Conservation (phyloP, 768 basidiomycete species). For the Leccinum pellstonianum region DNA sequence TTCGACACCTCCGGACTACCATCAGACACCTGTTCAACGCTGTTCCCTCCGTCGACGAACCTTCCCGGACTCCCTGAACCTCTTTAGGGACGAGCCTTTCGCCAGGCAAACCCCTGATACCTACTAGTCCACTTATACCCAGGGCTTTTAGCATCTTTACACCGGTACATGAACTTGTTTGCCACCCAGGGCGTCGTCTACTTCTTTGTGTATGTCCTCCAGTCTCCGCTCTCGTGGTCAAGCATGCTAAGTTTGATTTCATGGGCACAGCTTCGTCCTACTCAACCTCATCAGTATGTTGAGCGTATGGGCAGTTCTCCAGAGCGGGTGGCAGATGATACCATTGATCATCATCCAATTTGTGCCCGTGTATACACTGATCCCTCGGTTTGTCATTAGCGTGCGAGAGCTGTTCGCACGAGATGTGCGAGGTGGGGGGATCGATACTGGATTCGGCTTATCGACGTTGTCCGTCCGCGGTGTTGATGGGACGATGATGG, state of each 20-base stretch:
- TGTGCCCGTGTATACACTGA: background rate
- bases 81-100: too few species aligned
- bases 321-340: background rate
- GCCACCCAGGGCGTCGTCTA: background rate
- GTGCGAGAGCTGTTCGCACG: background rate
- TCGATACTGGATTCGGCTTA: background rate
- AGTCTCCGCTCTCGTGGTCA: background rate
- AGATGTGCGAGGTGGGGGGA: background rate
- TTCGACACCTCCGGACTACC: too few species aligned
- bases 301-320: background rate
- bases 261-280: background rate
- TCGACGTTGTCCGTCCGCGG: background rate
- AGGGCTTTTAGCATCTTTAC: too few species aligned
- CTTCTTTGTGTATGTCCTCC: background rate
- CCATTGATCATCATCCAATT: background rate
- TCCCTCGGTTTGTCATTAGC: background rate
- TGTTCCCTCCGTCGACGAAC: too few species aligned
- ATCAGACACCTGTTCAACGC: too few species aligned
- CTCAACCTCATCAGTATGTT: background rate
- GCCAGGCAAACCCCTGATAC: too few species aligned
- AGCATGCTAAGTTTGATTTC: background rate
- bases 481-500: background rate
- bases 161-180: background rate
- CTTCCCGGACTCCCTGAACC: too few species aligned
- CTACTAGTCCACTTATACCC: too few species aligned